Evolutionary conservation across 805 yeast species (phyloP), one percentile per base, ranked within the genome.

Genomic region (Sugiyamaella marilandica): DNA sequence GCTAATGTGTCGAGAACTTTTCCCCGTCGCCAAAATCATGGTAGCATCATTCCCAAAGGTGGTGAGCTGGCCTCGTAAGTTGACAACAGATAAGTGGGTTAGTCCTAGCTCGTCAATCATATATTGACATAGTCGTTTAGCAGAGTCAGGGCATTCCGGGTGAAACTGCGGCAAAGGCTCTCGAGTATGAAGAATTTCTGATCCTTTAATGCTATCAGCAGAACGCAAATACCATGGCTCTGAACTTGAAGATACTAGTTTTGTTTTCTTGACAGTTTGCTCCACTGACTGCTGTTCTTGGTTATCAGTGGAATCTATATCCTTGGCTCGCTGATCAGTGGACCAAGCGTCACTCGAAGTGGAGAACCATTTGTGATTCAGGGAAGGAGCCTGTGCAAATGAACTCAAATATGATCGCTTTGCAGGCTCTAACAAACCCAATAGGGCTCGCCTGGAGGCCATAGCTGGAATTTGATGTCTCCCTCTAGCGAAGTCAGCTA

Each of bases 11-110:
- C 79, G 83, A 36, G 81, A 79, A 31, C 91, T 81, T 65, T 83
- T 85, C 2, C 95, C 96, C 0, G 94, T 80, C 16, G 84, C 79
- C 0, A 92, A 70, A 4, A 92, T 70, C 76, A 83, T 77, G 52
- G 78, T 51, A 34, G 72, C 67, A 56, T 72, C 62, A 1, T 77
- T 69, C 8, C 76, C 72, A 21, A 72, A 74, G 14, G 71, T 67
- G 9, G 69, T 65, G 5, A 68, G 65, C 21, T 72, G 64, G n/a
- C 60, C 57, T 34, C 84, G 72, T 54, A 85, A 69, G 62, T 91
- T 96, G 58, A 87, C 80, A 0, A 90, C 65, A 36, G 71, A 65
- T 32, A 91, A 62, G 52, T 88, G 82, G 2, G 70, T 69, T 36
- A 91, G 69, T 9, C 96, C 95, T 55, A 86, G 75, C 33, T 85